These are phyloP conservation scores for Globisporangium orthogonon DNA, from an alignment of 352 stramenopile species.

Conservation along the genomic window DNA sequence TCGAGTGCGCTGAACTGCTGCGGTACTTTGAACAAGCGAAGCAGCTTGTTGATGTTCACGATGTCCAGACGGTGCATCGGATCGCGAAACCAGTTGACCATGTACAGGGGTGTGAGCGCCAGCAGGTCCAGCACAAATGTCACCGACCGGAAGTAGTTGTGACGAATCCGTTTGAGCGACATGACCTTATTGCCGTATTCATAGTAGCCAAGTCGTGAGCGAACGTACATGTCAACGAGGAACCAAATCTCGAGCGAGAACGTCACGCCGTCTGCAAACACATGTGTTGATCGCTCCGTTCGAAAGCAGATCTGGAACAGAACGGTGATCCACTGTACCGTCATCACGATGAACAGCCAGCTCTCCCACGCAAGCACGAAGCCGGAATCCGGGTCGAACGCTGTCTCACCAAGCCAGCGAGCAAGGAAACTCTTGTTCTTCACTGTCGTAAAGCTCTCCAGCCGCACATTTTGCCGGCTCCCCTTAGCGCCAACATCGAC, in stretches of 20 bases:
- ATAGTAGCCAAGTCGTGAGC: constrained; percentile 46
- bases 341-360: constrained; percentile 50
- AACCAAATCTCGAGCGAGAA: constrained; percentile 42
- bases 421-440: constrained; percentile 3
- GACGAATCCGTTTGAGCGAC: constrained; percentile 27
- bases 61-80: constrained; percentile 19
- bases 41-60: constrained; percentile 64
- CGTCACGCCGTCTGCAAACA: constrained; percentile 21
- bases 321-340: constrained; percentile 33
- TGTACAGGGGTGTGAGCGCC: constrained; percentile 40
- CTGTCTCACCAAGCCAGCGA: constrained; percentile 5
- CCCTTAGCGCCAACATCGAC: constrained; percentile 7
- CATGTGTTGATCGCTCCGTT: neutral
- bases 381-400: constrained; percentile 37
- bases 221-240: constrained; percentile 45
- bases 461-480: too few relatives aligned
- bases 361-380: constrained; percentile 50
- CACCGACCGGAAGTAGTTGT: constrained; percentile 35
- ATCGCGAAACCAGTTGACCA: constrained; percentile 31
- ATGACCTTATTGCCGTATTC: constrained; percentile 75
- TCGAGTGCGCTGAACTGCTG: constrained; percentile 42
- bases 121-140: constrained; percentile 42
- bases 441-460: too few relatives aligned
- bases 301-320: constrained; percentile 49
- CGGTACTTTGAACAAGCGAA: constrained; percentile 52